Conservation (phyloP, 345 rosid species). For the Kernera saxatilis region DNA sequence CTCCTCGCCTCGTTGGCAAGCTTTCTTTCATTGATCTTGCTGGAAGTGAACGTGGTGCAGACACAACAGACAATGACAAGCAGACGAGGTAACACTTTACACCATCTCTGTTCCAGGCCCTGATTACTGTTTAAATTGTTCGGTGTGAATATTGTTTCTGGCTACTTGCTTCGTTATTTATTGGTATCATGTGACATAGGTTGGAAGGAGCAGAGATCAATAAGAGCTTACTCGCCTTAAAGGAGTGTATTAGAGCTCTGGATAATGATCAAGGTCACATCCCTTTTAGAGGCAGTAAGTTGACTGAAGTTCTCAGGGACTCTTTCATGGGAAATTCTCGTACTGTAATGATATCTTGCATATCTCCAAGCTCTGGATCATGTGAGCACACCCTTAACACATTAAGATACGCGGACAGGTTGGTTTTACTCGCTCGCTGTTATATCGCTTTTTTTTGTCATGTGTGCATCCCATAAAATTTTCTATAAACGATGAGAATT, state of each 20-base stretch:
- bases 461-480: neutral
- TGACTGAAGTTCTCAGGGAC: constrained; percentile 98
- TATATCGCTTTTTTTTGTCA: neutral
- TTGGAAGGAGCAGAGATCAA: constrained; percentile 99
- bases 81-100: constrained; percentile 66
- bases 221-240: constrained; percentile 91
- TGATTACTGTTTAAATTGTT: neutral
- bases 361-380: constrained; percentile 96
- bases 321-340: constrained; percentile 96
- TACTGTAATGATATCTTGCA: constrained; percentile 97
- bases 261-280: constrained; percentile 99
- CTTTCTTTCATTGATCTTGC: constrained; percentile 98
- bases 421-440: neutral
- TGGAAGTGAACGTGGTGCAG: constrained; percentile 99
- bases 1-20: constrained; percentile 86
- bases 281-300: constrained; percentile 97
- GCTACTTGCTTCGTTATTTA: neutral
- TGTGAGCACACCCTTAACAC: constrained; percentile 99
- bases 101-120: neutral
- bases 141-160: constrained; percentile 2
- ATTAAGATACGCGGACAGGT: constrained; percentile 99
- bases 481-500: constrained; percentile 10
- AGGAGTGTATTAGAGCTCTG: constrained; percentile 98
- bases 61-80: constrained; percentile 96
- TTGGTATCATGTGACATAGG: constrained; percentile 39